Evolutionary conservation across 805 yeast genomes (phyloP), one percentile per base, ranked within the genome.

Genomic region (Saturnispora galanensis): DNA sequence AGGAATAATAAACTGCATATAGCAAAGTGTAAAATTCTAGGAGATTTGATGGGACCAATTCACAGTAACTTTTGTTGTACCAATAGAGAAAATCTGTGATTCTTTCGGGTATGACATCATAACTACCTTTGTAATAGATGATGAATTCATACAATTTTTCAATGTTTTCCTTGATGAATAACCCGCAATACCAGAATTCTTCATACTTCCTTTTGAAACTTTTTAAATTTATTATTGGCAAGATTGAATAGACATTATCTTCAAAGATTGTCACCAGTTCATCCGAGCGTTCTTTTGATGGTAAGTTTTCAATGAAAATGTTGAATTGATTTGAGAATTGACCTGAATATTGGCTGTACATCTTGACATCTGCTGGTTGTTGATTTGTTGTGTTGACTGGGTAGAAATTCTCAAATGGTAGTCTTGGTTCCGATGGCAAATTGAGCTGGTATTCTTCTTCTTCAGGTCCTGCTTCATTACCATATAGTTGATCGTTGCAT

Each of bases 141-240:
- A 41, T 38, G 33, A 48, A 54, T 39, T 49, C 49, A 38, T 53
- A 55, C 4, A 55, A 18, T 12, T 46, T 53, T 38, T 50, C 55
- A 13, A 53, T 44, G 28, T 57, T 57, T 26, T 47, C 54, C 18
- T 48, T 46, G 13, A 53, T 35, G 31, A 52, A 53, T 38, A 57
- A 46, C 5, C 59, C 58, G 38, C 58, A 55, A 34, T 66, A 65
- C 82, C 82, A 77, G 50, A 69, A 77, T 21, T 59, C 62, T 26
- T 73, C 50, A 39, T 55, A 56, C 42, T 71, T 73, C 33, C 52
- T 52, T 3, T 68, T 47, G 49, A 77, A 76, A 16, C 67, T 70
- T 9, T 60, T 54, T 29, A 77, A 52, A 49, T 76, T 77, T 39
- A 77, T 47, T 3, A 77, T 60, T 0, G 84, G 84, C n/a, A 76